Evolutionary conservation across 805 yeast genomes (phyloP), one percentile per base, ranked within the genome.

Genomic region (Cyberlindnera amylophila): DNA sequence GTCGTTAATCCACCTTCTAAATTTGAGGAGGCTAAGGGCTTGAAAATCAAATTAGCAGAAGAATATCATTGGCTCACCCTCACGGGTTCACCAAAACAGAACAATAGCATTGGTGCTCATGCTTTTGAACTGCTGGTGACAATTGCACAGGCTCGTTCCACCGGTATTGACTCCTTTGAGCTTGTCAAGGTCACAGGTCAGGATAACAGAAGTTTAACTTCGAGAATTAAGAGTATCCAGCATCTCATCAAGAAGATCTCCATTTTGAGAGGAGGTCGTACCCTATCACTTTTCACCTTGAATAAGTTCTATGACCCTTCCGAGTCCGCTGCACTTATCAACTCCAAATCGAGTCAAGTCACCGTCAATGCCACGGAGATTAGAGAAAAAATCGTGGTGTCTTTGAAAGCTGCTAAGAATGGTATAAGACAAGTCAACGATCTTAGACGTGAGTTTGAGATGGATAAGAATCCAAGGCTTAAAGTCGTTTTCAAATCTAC

Each of bases 201-300:
- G 60, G 93, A 84, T 53, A 75, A 81, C 14, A 70, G 91, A 49
- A 81, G 89, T 44, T 66, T 82, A 32, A 79, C 89, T 0, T 68
- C 78, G 1, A 69, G 93, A 51, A 65, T 82, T 39, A 78, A 75
- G 52, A 70, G 71, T 33, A 62, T 84, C 15, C 76, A 68, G 29
- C 77, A 75, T 16, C 61, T 80, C 14, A 71, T 81, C 5, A 62
- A 62, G 17, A 76, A 71, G 38, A 48, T 51, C 1, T 67, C 61
- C 35, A 51, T 71, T 17, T 46, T 69, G 19, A 63, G 63, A 26
- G 62, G 72, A 28, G 74, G 78, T 2, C 76, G 73, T 42, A 75
- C 73, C 33, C 76, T 86, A 7, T 75, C 74, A 45, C 66, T 74
- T 29, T 66, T 79, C 46, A 70, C 73, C 24, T 78, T 82, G 48